Conservation (phyloP, 164 flowering plant species). For the Pachysandra terminalis region DNA sequence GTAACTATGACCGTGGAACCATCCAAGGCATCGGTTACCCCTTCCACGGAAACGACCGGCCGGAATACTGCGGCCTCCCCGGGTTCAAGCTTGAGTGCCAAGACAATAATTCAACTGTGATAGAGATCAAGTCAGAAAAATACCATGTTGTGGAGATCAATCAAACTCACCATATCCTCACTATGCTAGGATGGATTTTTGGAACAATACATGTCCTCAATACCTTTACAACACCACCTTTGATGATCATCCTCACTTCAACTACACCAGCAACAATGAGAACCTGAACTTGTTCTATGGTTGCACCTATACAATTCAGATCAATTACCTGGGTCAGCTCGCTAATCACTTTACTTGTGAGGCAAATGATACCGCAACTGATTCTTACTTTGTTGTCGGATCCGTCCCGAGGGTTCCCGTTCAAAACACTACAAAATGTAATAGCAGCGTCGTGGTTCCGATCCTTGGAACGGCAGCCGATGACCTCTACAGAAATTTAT, state of each 20-base stretch:
- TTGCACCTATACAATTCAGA: not conserved
- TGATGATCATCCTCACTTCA: not conserved
- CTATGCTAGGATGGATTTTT: conserved; percentile 31
- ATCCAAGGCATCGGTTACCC: conserved; percentile 31
- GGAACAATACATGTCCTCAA: conserved; percentile 16
- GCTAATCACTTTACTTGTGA: not conserved
- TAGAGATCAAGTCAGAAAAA: conserved; percentile 7
- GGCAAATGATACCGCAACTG: not conserved
- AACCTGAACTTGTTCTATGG: conserved; percentile 25
- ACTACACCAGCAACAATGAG: not conserved
- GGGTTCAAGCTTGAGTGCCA: conserved; percentile 31
- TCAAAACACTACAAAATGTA: not conserved
- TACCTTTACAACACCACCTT: conserved; percentile 1
- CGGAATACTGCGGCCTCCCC: conserved; percentile 35
- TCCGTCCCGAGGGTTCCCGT: not conserved
- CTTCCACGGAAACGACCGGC: conserved; percentile 35
- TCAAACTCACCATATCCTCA: not conserved
- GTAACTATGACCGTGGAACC: conserved; percentile 20
- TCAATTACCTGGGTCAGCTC: not conserved
- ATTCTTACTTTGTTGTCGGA: not conserved
- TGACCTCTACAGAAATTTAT: not conserved
- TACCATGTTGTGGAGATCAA: conserved; percentile 26
- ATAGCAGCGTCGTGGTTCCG: not conserved
- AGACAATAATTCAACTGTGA: not conserved
- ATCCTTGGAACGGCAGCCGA: not conserved